These are phyloP conservation scores for Kwoniella shivajii DNA, from an alignment of 1,284 basidiomycete species.

Conservation along the genomic window DNA sequence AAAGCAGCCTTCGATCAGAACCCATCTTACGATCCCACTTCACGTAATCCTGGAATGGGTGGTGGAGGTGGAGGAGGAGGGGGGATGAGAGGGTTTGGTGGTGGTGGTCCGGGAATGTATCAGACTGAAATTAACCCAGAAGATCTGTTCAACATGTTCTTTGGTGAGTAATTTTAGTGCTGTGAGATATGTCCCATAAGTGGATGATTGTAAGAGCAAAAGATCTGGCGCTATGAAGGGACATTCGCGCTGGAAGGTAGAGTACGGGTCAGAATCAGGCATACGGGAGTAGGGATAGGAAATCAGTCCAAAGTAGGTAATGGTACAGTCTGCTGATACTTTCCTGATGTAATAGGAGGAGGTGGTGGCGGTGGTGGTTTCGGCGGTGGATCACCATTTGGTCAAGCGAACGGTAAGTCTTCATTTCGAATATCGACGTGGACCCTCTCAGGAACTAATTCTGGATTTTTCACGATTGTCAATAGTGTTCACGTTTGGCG, in stretches of 20 bases:
- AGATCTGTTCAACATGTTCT: constrained; percentile 99
- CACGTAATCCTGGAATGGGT: constrained; percentile 74
- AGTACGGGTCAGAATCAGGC: too few species aligned
- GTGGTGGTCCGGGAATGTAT: constrained; percentile 60
- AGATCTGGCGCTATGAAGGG: too few species aligned
- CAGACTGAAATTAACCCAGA: constrained; percentile 90
- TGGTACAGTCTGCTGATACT: neutral
- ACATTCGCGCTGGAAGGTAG: too few species aligned
- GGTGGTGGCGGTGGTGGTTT: constrained; percentile 55
- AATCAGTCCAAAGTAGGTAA: too few species aligned
- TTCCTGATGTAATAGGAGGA: constrained; percentile 45
- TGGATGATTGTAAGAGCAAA: too few species aligned
- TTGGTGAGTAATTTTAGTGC: constrained; percentile 59
- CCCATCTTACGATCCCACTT: constrained; percentile 80
- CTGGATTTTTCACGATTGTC: neutral
- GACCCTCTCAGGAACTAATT: neutral
- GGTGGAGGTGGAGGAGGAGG: constrained; percentile 55
- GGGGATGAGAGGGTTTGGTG: constrained; percentile 36
- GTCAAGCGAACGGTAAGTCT: constrained; percentile 45
- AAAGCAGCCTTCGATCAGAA: constrained; percentile 87
- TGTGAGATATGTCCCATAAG: too few species aligned
- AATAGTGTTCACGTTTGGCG: constrained; percentile 55
- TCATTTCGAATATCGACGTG: neutral
- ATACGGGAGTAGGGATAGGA: too few species aligned
- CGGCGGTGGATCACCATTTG: constrained; percentile 63